Evolutionary conservation across 192 early-diverging fungal genomes (phyloP), one percentile per base, ranked within the genome.

Genomic region (Chytriomyces confervae): DNA sequence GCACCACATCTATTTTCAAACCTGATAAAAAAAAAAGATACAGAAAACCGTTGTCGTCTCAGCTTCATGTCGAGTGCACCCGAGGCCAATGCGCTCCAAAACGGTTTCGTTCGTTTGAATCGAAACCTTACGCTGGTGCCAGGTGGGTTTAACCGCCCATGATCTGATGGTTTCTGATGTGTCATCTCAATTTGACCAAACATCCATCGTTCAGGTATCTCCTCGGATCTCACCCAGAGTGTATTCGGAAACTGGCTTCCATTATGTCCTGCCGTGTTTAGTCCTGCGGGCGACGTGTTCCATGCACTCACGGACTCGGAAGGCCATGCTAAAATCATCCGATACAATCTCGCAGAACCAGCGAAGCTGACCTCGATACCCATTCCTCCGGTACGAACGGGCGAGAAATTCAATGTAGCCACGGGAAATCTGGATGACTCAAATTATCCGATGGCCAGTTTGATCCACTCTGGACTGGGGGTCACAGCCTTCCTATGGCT

Each of bases 241-340:
- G 43, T 74, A 10, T 74, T 44, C 72, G 72, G 61, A 53, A 74
- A 74, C 61, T 62, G 53, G 53, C n/a, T 43, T 10, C 53, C 61
- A 18, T n/a, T 74, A 8, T 74, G 72, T 29, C 7, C 72, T 13
- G 60, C 72, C 16, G 61, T 49, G 11, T 29, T 74, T 36, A 46
- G 16, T 13, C 6, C 29, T 18, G 11, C 44, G 43, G 72, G 72
- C 8, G 43, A 53, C n/a, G 72, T 74, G 24, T n/a, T 74, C 72
- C 46, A 61, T 9, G 72, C 72, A 10, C 5, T 74, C 36, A n/a
- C 60, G 23, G 72, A 74, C 62, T 10, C 5, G 13, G 18, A 29
- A 10, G 53, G 60, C 8, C 27, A 23, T 9, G 27, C 18, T 5
- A 23, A 61, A 8, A 13, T 74, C 44, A 29, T 60, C 27, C 8